Evolutionary conservation across 768 basidiomycete species (phyloP).

Genomic region (Collybia mongolica): DNA sequence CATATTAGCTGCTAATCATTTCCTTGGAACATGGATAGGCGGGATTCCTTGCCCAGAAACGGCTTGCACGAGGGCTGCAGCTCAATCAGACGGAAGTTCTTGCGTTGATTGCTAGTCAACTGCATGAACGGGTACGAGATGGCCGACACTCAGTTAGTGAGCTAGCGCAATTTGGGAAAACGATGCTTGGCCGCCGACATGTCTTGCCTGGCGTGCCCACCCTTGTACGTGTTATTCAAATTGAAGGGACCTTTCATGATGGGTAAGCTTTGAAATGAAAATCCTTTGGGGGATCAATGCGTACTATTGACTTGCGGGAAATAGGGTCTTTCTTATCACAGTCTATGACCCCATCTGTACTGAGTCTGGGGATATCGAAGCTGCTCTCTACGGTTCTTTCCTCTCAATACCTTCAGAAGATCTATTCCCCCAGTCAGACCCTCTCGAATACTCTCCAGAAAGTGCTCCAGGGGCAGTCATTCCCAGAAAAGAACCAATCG

Average conservation of each 20-base stretch:
- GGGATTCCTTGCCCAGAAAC: slow-evolving; percentile 89
- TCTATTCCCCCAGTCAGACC: slow-evolving; percentile 59
- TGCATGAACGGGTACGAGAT: slow-evolving; percentile 95
- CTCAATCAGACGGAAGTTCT: slow-evolving; percentile 88
- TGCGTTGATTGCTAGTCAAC: slow-evolving; percentile 86
- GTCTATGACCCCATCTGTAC: slow-evolving; percentile 95
- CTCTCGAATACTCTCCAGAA: slow-evolving; percentile 47
- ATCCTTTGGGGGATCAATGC: background rate
- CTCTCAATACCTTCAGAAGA: slow-evolving; percentile 72
- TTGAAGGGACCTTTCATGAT: slow-evolving; percentile 89
- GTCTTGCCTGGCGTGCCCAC: slow-evolving; percentile 80
- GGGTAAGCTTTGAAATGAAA: slow-evolving; percentile 47
- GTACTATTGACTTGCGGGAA: slow-evolving; percentile 7
- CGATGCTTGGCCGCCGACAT: slow-evolving; percentile 82
- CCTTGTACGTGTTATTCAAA: slow-evolving; percentile 84
- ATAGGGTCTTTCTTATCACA: slow-evolving; percentile 91
- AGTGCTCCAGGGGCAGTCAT: slow-evolving; percentile 77
- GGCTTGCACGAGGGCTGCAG: slow-evolving; percentile 88
- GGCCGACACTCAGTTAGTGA: slow-evolving; percentile 81
- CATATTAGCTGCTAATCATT: background rate
- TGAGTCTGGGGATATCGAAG: slow-evolving; percentile 69
- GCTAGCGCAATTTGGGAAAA: slow-evolving; percentile 93
- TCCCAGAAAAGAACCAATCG: slow-evolving; percentile 59
- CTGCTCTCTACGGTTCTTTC: slow-evolving; percentile 96
- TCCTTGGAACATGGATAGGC: slow-evolving; percentile 39